These are phyloP conservation scores for Erythrophleum fordii DNA, from an alignment of 306 rosid genomes.

Conservation along the genomic window DNA sequence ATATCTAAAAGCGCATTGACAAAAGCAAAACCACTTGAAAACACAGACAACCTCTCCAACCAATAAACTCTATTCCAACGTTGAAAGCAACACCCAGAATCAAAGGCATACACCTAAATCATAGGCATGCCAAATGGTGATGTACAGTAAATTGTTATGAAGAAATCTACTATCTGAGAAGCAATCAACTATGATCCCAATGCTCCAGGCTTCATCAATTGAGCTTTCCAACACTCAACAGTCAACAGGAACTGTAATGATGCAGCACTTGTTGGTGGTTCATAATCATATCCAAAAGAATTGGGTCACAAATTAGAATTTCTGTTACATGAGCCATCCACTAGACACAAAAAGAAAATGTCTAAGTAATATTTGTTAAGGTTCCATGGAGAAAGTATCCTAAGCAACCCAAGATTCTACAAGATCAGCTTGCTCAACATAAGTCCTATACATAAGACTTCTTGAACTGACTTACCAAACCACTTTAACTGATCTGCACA, in stretches of 20 bases:
- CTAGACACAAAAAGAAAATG: slow-evolving; percentile 20
- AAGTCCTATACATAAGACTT: slow-evolving; percentile 16
- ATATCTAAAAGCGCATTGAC: slow-evolving; percentile 25
- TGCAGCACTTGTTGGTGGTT: slow-evolving; percentile 16
- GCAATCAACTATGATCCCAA: slow-evolving; percentile 29
- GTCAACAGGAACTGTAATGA: slow-evolving; percentile 15
- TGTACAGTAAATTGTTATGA: slow-evolving; percentile 21
- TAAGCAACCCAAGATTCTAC: slow-evolving; percentile 27
- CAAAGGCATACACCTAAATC: slow-evolving; percentile 27
- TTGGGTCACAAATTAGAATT: not conserved
- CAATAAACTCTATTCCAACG: slow-evolving; percentile 35
- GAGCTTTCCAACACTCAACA: slow-evolving; percentile 24
- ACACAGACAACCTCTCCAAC: slow-evolving; percentile 43
- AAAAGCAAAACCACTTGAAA: slow-evolving; percentile 34
- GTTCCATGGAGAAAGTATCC: slow-evolving; percentile 19
- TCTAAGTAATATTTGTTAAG: slow-evolving; percentile 22
- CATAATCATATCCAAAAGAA: not conserved
- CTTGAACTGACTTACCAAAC: slow-evolving; percentile 36
- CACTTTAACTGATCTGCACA: slow-evolving; percentile 38
- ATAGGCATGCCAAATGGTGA: slow-evolving; percentile 21
- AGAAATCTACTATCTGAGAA: slow-evolving; percentile 35
- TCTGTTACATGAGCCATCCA: not conserved
- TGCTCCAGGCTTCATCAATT: slow-evolving; percentile 36
- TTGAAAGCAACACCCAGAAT: slow-evolving; percentile 33
- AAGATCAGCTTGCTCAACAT: slow-evolving; percentile 23